Conservation (phyloP, 2,329 filamentous ascomycete species). For the Lasiodiplodia theobromae region DNA sequence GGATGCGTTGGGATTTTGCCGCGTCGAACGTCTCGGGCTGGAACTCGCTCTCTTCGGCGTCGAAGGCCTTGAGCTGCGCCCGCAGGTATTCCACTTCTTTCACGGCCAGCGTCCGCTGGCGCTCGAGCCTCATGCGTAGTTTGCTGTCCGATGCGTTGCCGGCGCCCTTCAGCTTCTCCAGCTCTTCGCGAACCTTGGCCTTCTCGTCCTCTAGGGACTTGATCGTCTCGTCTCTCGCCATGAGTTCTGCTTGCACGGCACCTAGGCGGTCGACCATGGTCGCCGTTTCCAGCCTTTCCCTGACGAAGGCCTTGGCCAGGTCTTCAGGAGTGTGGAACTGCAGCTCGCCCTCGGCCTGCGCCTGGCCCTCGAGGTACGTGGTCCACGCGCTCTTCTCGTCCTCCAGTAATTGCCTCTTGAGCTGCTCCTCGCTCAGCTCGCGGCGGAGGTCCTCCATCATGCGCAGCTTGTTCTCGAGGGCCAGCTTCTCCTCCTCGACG, state of each 20-base stretch:
- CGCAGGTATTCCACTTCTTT: slow-evolving; percentile 96
- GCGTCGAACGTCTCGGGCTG: slow-evolving; percentile 81
- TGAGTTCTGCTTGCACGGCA: slow-evolving; percentile 76
- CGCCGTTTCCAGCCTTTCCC: slow-evolving; percentile 80
- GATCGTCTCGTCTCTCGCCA: slow-evolving; percentile 78
- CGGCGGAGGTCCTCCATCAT: slow-evolving; percentile 75
- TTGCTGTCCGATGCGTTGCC: slow-evolving; percentile 67
- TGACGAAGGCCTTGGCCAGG: slow-evolving; percentile 81
- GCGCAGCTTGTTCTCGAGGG: slow-evolving; percentile 78
- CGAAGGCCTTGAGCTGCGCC: slow-evolving; percentile 85
- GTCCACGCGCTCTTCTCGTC: slow-evolving; percentile 90
- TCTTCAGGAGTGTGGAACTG: slow-evolving; percentile 90
- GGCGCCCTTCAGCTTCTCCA: slow-evolving; percentile 69
- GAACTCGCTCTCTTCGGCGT: slow-evolving; percentile 87
- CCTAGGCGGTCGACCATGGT: slow-evolving; percentile 84
- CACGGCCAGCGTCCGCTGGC: slow-evolving; percentile 82
- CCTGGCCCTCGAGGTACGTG: slow-evolving; percentile 77
- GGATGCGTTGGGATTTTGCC: slow-evolving; percentile 74
- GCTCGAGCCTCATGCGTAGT: slow-evolving; percentile 76
- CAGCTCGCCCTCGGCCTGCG: slow-evolving; percentile 63
- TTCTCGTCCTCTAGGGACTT: slow-evolving; percentile 75
- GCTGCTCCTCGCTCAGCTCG: slow-evolving; percentile 78
- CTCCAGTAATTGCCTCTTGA: slow-evolving; percentile 86
- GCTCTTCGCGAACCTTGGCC: slow-evolving; percentile 67
- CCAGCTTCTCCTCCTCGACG: slow-evolving; percentile 92